A percentile compares a stretch with the other conserved stretches of the same genome.
Evolutionary conservation across 2,329 filamentous ascomycete genomes (phyloP).

Genomic region (Clarireedia hainanense): DNA sequence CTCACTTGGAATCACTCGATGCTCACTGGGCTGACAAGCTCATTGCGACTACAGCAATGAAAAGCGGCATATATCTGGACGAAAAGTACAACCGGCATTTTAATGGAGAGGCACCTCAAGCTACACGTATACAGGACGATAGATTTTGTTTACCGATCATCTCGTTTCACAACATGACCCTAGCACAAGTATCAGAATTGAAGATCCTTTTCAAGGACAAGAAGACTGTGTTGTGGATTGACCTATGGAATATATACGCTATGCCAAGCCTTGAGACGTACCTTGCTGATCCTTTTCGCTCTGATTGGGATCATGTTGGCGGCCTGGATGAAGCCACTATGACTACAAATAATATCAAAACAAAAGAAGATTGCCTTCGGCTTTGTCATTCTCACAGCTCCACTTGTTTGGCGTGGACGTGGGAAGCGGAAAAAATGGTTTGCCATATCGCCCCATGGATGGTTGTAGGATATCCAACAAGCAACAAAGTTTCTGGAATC

Average conservation of each 20-base stretch:
- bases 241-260: slow-evolving; percentile 24
- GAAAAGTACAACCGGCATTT: slow-evolving; percentile 47
- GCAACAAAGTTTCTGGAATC: slow-evolving; percentile 33
- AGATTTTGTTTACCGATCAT: slow-evolving; percentile 35
- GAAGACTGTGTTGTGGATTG: slow-evolving; percentile 7
- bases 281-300: slow-evolving; percentile 30
- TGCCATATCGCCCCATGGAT: slow-evolving; percentile 45
- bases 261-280: slow-evolving; percentile 34
- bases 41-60: slow-evolving; percentile 44
- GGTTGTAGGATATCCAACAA: slow-evolving; percentile 35
- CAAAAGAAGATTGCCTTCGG: slow-evolving; percentile 36
- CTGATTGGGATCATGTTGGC: slow-evolving; percentile 43
- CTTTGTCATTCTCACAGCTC: slow-evolving; percentile 34
- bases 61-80: slow-evolving; percentile 46
- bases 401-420: slow-evolving; percentile 45
- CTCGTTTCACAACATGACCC: slow-evolving; percentile 10
- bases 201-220: not conserved
- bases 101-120: slow-evolving; percentile 44
- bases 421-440: slow-evolving; percentile 32
- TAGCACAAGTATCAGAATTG: not conserved
- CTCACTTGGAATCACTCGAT: slow-evolving; percentile 40
- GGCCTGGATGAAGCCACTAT: slow-evolving; percentile 37
- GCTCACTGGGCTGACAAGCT: slow-evolving; percentile 48
- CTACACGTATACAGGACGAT: slow-evolving; percentile 42
- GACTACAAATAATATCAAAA: slow-evolving; percentile 32